Conservation (phyloP, 441 rosid species). For the Flueggea neowawraea region DNA sequence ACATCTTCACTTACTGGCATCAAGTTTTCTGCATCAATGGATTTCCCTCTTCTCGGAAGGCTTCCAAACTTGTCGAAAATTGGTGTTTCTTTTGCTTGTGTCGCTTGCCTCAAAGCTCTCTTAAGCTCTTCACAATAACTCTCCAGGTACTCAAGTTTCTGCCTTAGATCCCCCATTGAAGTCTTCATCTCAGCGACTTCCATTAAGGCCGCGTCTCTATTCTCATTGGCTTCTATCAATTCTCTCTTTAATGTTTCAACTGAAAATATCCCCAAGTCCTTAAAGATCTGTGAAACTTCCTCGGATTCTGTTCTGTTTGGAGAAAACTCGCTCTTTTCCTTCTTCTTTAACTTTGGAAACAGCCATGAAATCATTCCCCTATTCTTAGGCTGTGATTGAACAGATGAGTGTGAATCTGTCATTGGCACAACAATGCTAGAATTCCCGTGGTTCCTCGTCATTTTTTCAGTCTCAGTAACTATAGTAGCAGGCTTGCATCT, state of each 20-base stretch:
- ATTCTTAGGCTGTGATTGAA: constrained; percentile 52
- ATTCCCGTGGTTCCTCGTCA: constrained; percentile 34
- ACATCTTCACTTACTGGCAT: constrained; percentile 90
- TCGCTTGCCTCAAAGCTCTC: constrained; percentile 70
- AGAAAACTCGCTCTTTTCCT: constrained; percentile 54
- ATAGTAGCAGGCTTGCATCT: constrained; percentile 48
- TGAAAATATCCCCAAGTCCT: constrained; percentile 49
- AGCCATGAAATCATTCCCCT: constrained; percentile 77
- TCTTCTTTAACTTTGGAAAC: constrained; percentile 74
- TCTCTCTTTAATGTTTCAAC: constrained; percentile 69
- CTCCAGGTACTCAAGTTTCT: constrained; percentile 81
- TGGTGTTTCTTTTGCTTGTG: constrained; percentile 32
- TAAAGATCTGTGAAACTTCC: constrained; percentile 59
- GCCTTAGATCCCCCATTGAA: constrained; percentile 63
- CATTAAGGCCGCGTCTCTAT: constrained; percentile 64
- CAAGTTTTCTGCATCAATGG: constrained; percentile 23
- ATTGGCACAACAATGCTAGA: constrained; percentile 78
- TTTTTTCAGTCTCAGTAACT: constrained; percentile 22
- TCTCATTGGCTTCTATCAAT: constrained; percentile 67
- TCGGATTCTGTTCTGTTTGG: constrained; percentile 72
- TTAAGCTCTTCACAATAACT: constrained; percentile 76
- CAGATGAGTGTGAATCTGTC: constrained; percentile 58
- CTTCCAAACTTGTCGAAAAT: constrained; percentile 25
- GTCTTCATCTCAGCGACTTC: constrained; percentile 82
- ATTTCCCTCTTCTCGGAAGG: constrained; percentile 32